These are phyloP conservation scores for Lasiosphaeria hispida DNA, from an alignment of 495 filamentous ascomycete genomes.

Conservation along the genomic window DNA sequence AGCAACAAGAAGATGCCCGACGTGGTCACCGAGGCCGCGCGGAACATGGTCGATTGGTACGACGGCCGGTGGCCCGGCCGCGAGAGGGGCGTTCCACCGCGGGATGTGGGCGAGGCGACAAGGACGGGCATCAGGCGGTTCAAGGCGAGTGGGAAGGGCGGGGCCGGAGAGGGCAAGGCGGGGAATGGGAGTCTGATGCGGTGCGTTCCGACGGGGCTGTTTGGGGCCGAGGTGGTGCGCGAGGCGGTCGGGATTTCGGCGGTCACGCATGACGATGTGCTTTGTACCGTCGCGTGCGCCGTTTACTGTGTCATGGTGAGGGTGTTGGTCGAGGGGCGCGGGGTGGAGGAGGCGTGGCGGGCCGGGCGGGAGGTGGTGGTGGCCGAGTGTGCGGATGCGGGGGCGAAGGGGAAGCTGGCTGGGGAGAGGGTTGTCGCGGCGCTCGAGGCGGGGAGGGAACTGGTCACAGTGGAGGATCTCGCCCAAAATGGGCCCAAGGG, in stretches of 20 bases:
- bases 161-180: conserved; percentile 24
- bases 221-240: conserved; percentile 11
- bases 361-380: conserved; percentile 8
- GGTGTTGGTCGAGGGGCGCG: conserved; percentile 20
- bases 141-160: conserved; percentile 13
- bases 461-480: conserved; percentile 20
- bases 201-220: conserved; percentile 29
- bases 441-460: conserved; percentile 15
- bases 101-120: conserved; percentile 29
- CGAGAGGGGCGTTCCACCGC: conserved; percentile 7
- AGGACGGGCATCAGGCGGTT: conserved; percentile 17
- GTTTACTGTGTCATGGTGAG: conserved; percentile 26
- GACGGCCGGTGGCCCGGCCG: conserved; percentile 28
- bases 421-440: conserved; percentile 14
- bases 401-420: conserved; percentile 6
- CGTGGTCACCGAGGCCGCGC: conserved; percentile 14
- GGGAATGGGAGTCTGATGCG: conserved; percentile 32
- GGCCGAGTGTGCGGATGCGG: not conserved
- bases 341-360: conserved; percentile 18
- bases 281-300: conserved; percentile 22
- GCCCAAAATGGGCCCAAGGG: conserved; percentile 25
- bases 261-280: conserved; percentile 26
- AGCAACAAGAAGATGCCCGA: not conserved
- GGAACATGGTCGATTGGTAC: conserved; percentile 29
- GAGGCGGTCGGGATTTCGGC: conserved; percentile 21